Base-by-base conservation (phyloP, 306 rosid species). In the Casuarina equisetifolia region DNA sequence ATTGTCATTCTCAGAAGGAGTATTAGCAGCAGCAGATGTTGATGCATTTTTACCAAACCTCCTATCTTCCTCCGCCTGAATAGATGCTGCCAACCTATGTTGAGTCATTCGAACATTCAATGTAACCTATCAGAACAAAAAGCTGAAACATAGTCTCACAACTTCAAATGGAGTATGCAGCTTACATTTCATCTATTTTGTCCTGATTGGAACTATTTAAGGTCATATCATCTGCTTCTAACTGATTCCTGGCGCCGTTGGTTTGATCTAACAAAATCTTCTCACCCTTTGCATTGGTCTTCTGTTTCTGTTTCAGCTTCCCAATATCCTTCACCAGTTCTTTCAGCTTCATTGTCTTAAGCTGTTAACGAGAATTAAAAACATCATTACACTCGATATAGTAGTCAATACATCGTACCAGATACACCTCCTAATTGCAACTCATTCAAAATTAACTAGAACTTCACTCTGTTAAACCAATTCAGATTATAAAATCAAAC, bases 151-250 rank as follows among this genome's bases (percentile, higher is more conserved):
- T 57, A n/a, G 51, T 68, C 68, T 51, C 40, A 39, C 32, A 71
- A 81, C 45, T 48, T 44, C 46, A 67, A 36, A 61, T 73, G 64
- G 42, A 49, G 43, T 32, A 63, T 42, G 64, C 71, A 50, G 54
- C 90, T 86, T 86, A 94, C 98, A 82, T 86, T 82, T 90, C 88
- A 86, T 87, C 91, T 69, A 82, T 83, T 76, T 86, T 87, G 69
- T 90, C 82, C 80, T 78, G 86, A 45, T 75, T 44, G 73, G 53
- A 50, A 53, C 76, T 70, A 50, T 46, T 74, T 39, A 81, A 78
- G 51, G 67, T 84, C 78, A 19, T 19, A 57, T 80, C 80, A 61
- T 71, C 79, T 69, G 76, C 73, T 73, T 71, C 90, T 39, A 74
- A 75, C 79, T 74, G 70, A 81, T 55, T 46, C 25, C 83, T 87